phyloP scores from a whole-genome alignment of 805 yeast species.

The Kazachstania viticola region DNA sequence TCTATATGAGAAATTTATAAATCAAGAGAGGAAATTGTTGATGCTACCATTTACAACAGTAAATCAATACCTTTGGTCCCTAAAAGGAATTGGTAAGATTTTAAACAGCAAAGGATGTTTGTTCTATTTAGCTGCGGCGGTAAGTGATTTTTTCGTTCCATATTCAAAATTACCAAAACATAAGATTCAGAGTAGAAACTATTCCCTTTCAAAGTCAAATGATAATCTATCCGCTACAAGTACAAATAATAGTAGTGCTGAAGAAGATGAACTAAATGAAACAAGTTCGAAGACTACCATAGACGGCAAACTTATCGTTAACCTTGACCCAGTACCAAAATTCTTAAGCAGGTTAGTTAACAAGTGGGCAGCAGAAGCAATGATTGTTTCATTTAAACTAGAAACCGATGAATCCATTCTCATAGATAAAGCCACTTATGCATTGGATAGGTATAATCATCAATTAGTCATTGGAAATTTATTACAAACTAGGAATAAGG shows the following conservation, averaged over 20 bases:
- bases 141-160: slow-evolving; percentile 91
- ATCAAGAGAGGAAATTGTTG: slow-evolving; percentile 29
- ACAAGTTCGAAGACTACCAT: slow-evolving; percentile 14
- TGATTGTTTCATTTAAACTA: slow-evolving; percentile 87
- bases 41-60: slow-evolving; percentile 88
- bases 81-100: slow-evolving; percentile 51
- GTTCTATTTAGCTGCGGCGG: slow-evolving; percentile 93
- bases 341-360: slow-evolving; percentile 80
- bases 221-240: slow-evolving; percentile 36
- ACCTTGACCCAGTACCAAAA: slow-evolving; percentile 93
- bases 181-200: slow-evolving; percentile 78
- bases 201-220: slow-evolving; percentile 19
- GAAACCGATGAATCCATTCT: slow-evolving; percentile 75
- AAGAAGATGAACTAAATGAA: slow-evolving; percentile 2
- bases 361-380: slow-evolving; percentile 89
- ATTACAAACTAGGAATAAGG: slow-evolving; percentile 74
- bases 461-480: slow-evolving; percentile 92
- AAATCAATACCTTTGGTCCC: slow-evolving; percentile 81
- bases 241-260: background rate
- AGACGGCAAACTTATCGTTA: slow-evolving; percentile 65
- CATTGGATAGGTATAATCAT: slow-evolving; percentile 77
- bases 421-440: slow-evolving; percentile 63
- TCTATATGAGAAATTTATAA: slow-evolving; percentile 23
- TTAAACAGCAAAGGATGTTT: slow-evolving; percentile 53
- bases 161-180: slow-evolving; percentile 79